Evolutionary conservation across 495 filamentous ascomycete species (phyloP).

Genomic region (Trichoderma reesei): DNA sequence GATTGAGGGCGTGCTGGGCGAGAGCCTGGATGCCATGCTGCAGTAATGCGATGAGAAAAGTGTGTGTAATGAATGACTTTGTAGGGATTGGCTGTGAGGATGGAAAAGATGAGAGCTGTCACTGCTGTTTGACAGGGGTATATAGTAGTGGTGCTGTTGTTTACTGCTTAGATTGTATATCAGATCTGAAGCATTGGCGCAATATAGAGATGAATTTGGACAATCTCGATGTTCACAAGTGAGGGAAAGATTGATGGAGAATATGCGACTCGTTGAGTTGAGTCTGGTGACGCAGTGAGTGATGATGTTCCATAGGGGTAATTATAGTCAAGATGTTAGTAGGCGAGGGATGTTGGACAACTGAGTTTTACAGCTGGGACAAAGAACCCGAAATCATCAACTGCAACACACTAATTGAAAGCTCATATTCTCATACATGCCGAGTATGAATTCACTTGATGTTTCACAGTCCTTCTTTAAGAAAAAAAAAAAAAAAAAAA

Average conservation of each 20-base stretch:
- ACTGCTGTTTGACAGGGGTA: not conserved
- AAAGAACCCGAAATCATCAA: too few relatives aligned
- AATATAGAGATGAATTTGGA: not conserved
- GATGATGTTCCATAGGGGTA: too few relatives aligned
- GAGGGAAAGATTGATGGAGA: not conserved
- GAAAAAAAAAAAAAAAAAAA: too few relatives aligned
- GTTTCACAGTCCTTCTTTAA: too few relatives aligned
- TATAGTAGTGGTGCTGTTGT: not conserved
- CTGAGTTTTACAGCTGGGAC: too few relatives aligned
- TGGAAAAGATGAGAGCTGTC: not conserved
- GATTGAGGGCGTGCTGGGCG: conserved; percentile 80
- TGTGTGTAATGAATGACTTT: not conserved
- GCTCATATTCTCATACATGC: too few relatives aligned
- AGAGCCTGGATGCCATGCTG: conserved; percentile 83
- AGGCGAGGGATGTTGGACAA: too few relatives aligned
- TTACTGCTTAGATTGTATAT: not conserved
- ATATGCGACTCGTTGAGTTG: not conserved
- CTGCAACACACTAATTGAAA: too few relatives aligned
- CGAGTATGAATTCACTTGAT: too few relatives aligned
- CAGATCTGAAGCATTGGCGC: not conserved
- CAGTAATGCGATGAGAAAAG: conserved; percentile 38
- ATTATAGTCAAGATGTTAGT: too few relatives aligned
- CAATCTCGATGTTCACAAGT: too few relatives aligned
- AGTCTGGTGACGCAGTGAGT: too few relatives aligned
- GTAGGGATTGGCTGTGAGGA: not conserved